Base-by-base conservation (phyloP, 192 early-diverging fungal species). In the Spinellus fusiger region DNA sequence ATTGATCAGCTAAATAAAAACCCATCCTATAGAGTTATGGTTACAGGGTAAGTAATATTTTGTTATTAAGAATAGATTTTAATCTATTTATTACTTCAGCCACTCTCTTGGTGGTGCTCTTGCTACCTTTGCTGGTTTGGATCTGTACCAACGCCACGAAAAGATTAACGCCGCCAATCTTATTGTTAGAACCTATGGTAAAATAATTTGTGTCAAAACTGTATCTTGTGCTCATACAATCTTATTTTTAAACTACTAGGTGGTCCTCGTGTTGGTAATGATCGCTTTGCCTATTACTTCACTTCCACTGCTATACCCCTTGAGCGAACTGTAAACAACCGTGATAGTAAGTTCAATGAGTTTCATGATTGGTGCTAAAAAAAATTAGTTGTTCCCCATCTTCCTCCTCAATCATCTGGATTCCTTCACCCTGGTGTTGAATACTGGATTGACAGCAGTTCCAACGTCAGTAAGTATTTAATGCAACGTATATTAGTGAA, bases 31-130 rank as follows among this genome's bases (percentile, higher is more conserved):
- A 54, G 46, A 20, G 32, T 64, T 38, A 32, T 62, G 15, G 35
- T 70, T 51, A 49, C 60, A 28, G 65, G 65, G 65, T 66, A 60
- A 49, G 38, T 25, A 6, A 20, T 32, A 29, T 44, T 27, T 61
- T 27, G n/a, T 32, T 47, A 16, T 46, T 16, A 12, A 16, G n/a
- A 25, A 49, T 58, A 22, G 25, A 7, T 23, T 44, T 47, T 13
- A 23, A 20, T 50, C 18, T 20, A 12, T 5, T 49, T 49, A 18
- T 20, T 49, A 49, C 22, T 13, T 9, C 23, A 66, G 70, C 10
- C 70, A 72, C 28, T 66, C 64, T 0, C 65, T 72, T 34, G 70
- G 70, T 16, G 70, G 54, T 62, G 64, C 70, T 13, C 16, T 55
- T 5, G 63, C 70, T 27, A 26, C 55, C 3, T 25, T 71, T 32